Percentiles rank a stretch among this genome's conserved stretches.
Evolutionary conservation across 2,329 filamentous ascomycete genomes (phyloP).

Genomic region (Epichloe brachyelytri): DNA sequence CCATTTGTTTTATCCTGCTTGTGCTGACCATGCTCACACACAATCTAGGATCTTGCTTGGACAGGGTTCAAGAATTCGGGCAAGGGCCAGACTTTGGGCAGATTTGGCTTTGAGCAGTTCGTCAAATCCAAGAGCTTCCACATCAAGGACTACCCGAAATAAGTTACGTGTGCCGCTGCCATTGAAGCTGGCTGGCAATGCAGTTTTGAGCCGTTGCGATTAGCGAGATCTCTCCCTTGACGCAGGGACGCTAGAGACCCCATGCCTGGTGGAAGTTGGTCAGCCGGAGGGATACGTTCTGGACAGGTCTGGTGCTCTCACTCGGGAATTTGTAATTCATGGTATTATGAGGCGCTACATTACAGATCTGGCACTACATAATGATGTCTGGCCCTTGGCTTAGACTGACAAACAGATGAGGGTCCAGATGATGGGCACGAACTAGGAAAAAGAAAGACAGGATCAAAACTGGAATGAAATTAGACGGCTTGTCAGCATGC

Average conservation of each 20-base stretch:
- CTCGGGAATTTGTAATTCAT: not conserved
- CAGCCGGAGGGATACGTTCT: not conserved
- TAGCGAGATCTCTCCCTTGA: slow-evolving; percentile 11
- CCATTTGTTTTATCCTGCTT: not conserved
- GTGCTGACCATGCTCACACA: slow-evolving; percentile 3
- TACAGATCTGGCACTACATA: not conserved
- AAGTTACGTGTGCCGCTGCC: slow-evolving; percentile 9
- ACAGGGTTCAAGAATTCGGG: slow-evolving; percentile 97
- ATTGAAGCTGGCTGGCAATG: not conserved
- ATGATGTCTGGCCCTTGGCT: not conserved
- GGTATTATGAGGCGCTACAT: not conserved
- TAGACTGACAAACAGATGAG: not conserved
- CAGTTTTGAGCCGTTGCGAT: slow-evolving; percentile 4
- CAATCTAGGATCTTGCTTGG: slow-evolving; percentile 71
- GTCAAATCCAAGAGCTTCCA: slow-evolving; percentile 95
- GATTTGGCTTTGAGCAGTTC: slow-evolving; percentile 88
- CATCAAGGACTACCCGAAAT: slow-evolving; percentile 67
- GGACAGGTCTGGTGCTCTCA: not conserved
- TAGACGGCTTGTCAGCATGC: not conserved
- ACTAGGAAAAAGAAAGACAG: not conserved
- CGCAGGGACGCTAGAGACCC: not conserved
- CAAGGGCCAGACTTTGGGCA: slow-evolving; percentile 78
- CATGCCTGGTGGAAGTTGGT: not conserved
- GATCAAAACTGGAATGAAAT: not conserved
- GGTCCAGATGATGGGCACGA: not conserved